Conservation (phyloP, 805 yeast genomes). For the Sungouiozyma ichnusensis region DNA sequence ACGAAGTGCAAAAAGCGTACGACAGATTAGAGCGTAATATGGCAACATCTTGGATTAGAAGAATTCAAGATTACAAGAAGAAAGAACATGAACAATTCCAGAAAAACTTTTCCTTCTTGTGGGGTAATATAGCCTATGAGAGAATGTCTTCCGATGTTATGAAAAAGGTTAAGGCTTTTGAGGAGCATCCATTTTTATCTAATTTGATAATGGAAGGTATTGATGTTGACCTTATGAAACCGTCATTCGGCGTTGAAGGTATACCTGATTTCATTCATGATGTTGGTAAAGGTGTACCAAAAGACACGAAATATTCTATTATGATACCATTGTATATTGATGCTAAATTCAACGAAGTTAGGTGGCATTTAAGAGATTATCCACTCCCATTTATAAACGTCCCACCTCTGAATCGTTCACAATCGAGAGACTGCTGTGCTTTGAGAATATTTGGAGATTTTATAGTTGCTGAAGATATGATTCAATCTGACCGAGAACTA, state of each 20-base stretch:
- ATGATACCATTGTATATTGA: constrained; percentile 55
- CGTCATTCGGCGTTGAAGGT: constrained; percentile 39
- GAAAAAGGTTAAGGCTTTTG: constrained; percentile 37
- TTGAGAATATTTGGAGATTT: constrained; percentile 49
- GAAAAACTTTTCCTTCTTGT: constrained; percentile 32
- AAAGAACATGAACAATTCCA: constrained; percentile 33
- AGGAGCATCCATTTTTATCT: constrained; percentile 43
- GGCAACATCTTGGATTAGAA: constrained; percentile 60
- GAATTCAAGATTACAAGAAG: constrained; percentile 40
- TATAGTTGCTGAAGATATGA: constrained; percentile 57
- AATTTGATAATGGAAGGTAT: constrained; percentile 40
- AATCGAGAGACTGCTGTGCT: constrained; percentile 20
- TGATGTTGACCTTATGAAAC: constrained; percentile 39
- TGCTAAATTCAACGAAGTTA: constrained; percentile 46
- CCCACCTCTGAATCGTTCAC: constrained; percentile 39
- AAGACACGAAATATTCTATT: constrained; percentile 55
- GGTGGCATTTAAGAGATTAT: constrained; percentile 71
- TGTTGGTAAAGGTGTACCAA: constrained; percentile 77
- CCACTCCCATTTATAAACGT: constrained; percentile 75
- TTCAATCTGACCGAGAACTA: constrained; percentile 39
- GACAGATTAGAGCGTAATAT: constrained; percentile 36
- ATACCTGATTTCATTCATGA: constrained; percentile 54
- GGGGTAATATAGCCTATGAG: constrained; percentile 31
- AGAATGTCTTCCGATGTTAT: constrained; percentile 33
- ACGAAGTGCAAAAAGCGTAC: constrained; percentile 10